Evolutionary conservation across 768 basidiomycete genomes (phyloP), one percentile per base, ranked within the genome.

Genomic region (Exsudoporus frostii): DNA sequence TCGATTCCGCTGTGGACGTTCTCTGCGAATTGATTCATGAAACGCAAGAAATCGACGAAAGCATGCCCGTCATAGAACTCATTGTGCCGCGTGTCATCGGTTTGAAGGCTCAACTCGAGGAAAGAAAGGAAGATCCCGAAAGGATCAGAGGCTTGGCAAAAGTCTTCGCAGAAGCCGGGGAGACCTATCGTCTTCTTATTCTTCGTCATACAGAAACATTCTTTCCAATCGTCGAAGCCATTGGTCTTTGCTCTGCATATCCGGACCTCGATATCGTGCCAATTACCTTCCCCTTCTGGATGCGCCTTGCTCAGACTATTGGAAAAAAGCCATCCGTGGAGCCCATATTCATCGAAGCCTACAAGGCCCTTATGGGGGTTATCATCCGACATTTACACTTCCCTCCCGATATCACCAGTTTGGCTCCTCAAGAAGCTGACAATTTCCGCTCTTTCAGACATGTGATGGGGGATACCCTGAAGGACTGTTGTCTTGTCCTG

Each of bases 201-300:
- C 75, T 96, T 22, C 87, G 89, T 57, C 95, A 98, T 67, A 85
- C 90, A 8, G 88, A 93, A 55, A 88, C 90, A 0, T 97, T 98
- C 72, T 90, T 92, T 71, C 93, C 96, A 0, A 84, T 99, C 58
- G 92, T 99, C 20, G 88, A 96, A 62, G 95, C 93, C 22, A 95
- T 99, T 60, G 89, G 89, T 9, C 82, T 88, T 64, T 98, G 96
- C 65, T 88, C 97, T 14, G 90, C 91, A 2, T 96, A 91, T 72
- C 81, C 81, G 15, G 93, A 98, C 67, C 85, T 98, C 52, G 97
- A 98, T 65, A 90, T 98, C 64, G 95, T 97, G 27, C 91, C 89
- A 5, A 95, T 98, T 70, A 98, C 97, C 11, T 98, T 98, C 76
- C 85, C 88, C 27, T 98, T 99, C 78, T 99, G 97, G 97, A 94